Percentiles rank a stretch among this genome's conserved stretches.
phyloP scores from a whole-genome alignment of 1,284 basidiomycete species.

The Psilocybe mexicana region DNA sequence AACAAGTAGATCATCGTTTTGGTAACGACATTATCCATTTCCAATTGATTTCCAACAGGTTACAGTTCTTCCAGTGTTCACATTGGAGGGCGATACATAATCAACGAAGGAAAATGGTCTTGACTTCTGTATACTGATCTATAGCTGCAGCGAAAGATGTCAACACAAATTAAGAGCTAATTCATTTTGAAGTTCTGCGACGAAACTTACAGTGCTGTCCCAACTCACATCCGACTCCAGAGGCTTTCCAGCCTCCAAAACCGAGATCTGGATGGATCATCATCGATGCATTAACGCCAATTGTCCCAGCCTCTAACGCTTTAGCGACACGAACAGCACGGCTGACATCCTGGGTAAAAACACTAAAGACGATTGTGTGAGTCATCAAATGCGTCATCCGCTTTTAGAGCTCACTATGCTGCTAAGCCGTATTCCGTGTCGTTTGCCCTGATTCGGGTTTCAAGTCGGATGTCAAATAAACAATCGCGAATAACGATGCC shows the following conservation, averaged over 20 bases:
- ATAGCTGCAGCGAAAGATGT: neutral
- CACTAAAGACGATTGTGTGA: conserved; percentile 39
- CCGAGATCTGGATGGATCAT: conserved; percentile 61
- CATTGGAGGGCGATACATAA: neutral
- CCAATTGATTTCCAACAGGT: no score
- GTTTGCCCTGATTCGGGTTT: conserved; percentile 59
- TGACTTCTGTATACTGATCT: neutral
- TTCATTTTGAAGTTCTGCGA: neutral
- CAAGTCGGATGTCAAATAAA: neutral
- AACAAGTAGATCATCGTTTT: no score
- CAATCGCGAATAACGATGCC: neutral
- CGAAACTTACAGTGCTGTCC: conserved; percentile 62
- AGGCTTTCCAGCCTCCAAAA: conserved; percentile 88
- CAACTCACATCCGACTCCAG: conserved; percentile 82
- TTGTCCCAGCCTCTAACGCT: conserved; percentile 78
- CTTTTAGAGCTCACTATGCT: neutral
- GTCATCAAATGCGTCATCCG: neutral
- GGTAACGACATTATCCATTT: no score
- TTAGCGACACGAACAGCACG: conserved; percentile 74
- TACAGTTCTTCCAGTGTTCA: no score
- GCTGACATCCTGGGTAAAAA: conserved; percentile 80
- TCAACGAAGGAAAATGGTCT: conserved; percentile 1
- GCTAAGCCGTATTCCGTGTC: conserved; percentile 83
- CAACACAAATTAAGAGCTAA: neutral
- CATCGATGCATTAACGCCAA: conserved; percentile 76